Base-by-base conservation (phyloP, 345 rosid genomes). In the Zanthoxylum bungeanum region DNA sequence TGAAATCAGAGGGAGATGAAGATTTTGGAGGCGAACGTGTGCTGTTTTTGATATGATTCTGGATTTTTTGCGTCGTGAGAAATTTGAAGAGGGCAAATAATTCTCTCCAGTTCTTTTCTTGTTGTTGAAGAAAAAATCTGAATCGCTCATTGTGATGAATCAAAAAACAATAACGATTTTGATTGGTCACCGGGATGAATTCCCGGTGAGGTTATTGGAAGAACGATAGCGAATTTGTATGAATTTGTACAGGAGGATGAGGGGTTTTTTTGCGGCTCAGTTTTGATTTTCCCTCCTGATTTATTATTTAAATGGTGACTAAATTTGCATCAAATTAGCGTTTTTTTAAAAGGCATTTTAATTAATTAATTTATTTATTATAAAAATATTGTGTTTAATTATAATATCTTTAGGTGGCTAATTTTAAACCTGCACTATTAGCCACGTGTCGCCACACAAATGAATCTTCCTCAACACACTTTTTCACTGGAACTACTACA, bases 1-100 rank as follows among this genome's bases (percentile, higher is more conserved):
- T 42, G 85, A 90, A 68, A 82, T 19, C 73, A 93, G 78, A 64
- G 91, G 94, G 46, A 80, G 57, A 28, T 84, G 86, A 69, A 88
- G 68, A 56, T 36, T 77, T 21, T 53, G 83, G 16, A 93, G 47
- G 57, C 77, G 81, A 31, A 93, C 50, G 16, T 75, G 42, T 4
- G 90, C 96, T 25, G 82, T 74, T 73, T 75, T 80, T 27, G 73
- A 49, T 0, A 80, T 61, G 49, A 60, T 69, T 78, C 70, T 83
- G 47, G 75, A 65, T 75, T 81, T 81, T 24, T 75, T 61, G 46
- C 67, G 71, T 49, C 24, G 72, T 46, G 57, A 63, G 76, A 28
- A 2, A 49, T 30, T 49, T 31, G 69, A 66, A 49, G 31, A n/a
- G 24, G 14, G 10, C 19, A 49, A 65, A 28, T 36, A 24, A 75